These are phyloP conservation scores for Fusarium domesticum DNA, from an alignment of 2,329 filamentous ascomycete genomes.

Conservation along the genomic window DNA sequence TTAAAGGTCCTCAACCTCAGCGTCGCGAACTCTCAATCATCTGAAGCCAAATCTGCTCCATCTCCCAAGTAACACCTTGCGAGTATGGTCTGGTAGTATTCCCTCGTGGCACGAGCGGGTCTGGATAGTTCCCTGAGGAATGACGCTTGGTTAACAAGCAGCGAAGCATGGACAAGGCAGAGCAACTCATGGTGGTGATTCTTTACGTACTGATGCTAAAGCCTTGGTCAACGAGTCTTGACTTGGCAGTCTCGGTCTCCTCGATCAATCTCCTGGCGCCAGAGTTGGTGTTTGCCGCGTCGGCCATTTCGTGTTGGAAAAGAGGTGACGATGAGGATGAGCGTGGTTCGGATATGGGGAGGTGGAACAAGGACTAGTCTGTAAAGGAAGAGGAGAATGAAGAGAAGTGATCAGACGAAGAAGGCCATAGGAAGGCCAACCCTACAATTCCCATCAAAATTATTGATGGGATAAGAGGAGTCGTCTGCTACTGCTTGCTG, in stretches of 20 bases:
- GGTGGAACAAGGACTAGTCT: too few species aligned
- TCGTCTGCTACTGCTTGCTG: too few species aligned
- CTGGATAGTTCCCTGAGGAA: slow-evolving; percentile 36
- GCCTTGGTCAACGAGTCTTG: slow-evolving; percentile 42
- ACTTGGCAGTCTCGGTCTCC: slow-evolving; percentile 40
- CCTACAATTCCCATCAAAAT: too few species aligned
- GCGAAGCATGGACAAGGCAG: neutral
- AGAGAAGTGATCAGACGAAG: too few species aligned
- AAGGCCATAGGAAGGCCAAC: too few species aligned
- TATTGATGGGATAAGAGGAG: too few species aligned
- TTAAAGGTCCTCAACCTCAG: slow-evolving; percentile 1
- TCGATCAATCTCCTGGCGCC: slow-evolving; percentile 41
- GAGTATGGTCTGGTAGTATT: slow-evolving; percentile 35
- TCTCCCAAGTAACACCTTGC: slow-evolving; percentile 39
- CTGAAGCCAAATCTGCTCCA: slow-evolving; percentile 40
- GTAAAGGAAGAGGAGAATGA: too few species aligned
- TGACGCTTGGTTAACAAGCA: slow-evolving; percentile 10
- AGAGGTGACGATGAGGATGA: too few species aligned
- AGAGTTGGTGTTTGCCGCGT: slow-evolving; percentile 20
- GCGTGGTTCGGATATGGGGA: too few species aligned
- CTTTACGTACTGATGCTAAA: slow-evolving; percentile 47
- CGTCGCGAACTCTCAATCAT: slow-evolving; percentile 27
- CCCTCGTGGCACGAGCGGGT: slow-evolving; percentile 44
- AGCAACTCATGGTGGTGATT: neutral
- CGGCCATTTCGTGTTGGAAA: slow-evolving; percentile 22